Conservation (phyloP, 805 yeast genomes). For the Isabelozyma pseudorhagii region DNA sequence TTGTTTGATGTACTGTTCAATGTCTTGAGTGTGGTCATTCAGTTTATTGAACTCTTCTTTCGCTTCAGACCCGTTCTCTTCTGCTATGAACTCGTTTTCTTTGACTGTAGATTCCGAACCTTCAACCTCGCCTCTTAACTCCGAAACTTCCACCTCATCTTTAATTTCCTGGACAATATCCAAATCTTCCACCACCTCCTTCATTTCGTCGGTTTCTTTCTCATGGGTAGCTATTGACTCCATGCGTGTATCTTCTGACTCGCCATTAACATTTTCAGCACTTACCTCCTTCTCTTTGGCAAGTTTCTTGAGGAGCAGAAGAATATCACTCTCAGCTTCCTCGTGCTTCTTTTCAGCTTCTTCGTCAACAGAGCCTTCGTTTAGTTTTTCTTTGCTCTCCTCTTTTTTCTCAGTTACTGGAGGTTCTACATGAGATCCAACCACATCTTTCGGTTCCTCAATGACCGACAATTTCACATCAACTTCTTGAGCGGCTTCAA, state of each 20-base stretch:
- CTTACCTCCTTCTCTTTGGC: neutral
- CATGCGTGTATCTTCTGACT: neutral
- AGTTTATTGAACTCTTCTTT: constrained; percentile 5
- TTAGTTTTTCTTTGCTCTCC: neutral
- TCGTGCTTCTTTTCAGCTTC: neutral
- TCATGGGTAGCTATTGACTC: too few relatives aligned
- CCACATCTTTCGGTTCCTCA: too few relatives aligned
- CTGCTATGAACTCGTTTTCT: constrained; percentile 3
- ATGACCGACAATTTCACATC: too few relatives aligned
- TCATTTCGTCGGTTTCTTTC: too few relatives aligned
- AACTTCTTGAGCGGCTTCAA: too few relatives aligned
- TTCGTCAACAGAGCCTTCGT: neutral
- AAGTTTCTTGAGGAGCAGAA: neutral
- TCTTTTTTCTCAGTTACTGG: neutral
- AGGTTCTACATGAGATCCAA: neutral
- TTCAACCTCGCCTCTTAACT: constrained; percentile 17
- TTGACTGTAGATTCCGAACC: constrained; percentile 14
- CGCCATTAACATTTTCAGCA: neutral
- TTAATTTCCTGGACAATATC: neutral
- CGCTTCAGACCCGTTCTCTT: too few relatives aligned
- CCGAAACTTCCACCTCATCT: constrained; percentile 12
- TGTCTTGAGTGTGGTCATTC: constrained; percentile 2
- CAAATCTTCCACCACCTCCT: neutral
- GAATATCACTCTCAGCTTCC: neutral
- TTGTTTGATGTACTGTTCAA: constrained; percentile 3